Percentiles rank a stretch among this genome's conserved stretches.
phyloP scores from a whole-genome alignment of 129 eudicot genomes.

The Gnaphalium uliginosum region DNA sequence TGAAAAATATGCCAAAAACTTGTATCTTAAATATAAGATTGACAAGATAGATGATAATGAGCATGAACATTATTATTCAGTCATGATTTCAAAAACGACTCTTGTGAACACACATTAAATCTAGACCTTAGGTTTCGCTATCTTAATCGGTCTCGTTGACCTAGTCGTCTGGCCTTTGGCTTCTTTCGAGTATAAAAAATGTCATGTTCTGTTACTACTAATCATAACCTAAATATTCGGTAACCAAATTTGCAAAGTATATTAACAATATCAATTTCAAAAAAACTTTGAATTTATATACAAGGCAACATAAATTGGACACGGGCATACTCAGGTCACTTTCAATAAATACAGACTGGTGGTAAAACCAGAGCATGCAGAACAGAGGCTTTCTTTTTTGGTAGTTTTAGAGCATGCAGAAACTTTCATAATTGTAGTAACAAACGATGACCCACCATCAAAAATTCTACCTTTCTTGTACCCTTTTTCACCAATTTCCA shows the following conservation, averaged over 20 bases:
- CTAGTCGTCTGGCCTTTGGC: no score
- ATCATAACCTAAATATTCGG: no score
- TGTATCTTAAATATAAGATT: neutral
- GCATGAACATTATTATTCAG: neutral
- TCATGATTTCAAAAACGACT: neutral
- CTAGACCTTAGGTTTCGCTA: no score
- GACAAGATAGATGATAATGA: neutral
- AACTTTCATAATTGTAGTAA: conserved; percentile 37
- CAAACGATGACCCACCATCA: conserved; percentile 32
- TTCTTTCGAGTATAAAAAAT: neutral
- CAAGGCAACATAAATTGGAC: conserved; percentile 16
- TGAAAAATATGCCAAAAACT: no score
- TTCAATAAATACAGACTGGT: conserved; percentile 30
- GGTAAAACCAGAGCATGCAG: conserved; percentile 35
- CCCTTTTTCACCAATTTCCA: conserved; percentile 22
- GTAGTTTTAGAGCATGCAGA: conserved; percentile 30
- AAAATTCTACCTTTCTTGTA: conserved; percentile 14
- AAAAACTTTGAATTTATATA: neutral
- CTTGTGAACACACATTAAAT: neutral
- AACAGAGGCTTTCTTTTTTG: conserved; percentile 21
- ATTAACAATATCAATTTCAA: neutral
- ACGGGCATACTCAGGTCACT: conserved; percentile 34
- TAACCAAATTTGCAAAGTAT: neutral
- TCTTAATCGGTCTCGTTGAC: no score
- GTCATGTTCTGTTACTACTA: neutral